phyloP scores from a whole-genome alignment of 148 eudicot genomes.

The Dysphania ambrosioides region DNA sequence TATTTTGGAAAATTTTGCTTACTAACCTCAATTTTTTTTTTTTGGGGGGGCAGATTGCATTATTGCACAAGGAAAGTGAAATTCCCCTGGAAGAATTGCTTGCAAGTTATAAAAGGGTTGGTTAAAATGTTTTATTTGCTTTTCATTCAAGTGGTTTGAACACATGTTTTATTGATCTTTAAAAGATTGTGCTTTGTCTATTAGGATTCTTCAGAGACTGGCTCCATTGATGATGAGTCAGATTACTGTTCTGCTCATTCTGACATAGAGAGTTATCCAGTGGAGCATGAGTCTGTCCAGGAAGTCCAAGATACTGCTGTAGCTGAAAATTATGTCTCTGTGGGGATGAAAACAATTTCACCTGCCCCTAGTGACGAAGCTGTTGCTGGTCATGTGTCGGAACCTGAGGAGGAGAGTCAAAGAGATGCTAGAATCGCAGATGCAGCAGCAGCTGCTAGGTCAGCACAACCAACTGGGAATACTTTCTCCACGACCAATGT shows the following conservation, averaged over 20 bases:
- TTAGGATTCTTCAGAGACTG: conserved; percentile 42
- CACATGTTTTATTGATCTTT: neutral
- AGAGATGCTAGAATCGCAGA: conserved; percentile 78
- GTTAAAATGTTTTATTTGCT: conserved; percentile 16
- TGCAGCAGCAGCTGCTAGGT: conserved; percentile 99
- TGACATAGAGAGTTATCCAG: conserved; percentile 39
- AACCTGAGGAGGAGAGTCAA: conserved; percentile 51
- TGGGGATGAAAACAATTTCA: conserved; percentile 28
- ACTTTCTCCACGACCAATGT: conserved; percentile 94
- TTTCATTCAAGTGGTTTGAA: neutral
- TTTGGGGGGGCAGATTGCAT: conserved; percentile 56
- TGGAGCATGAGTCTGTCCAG: conserved; percentile 29
- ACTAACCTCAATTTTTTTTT: neutral
- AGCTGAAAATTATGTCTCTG: conserved; percentile 35
- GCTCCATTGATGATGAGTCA: conserved; percentile 43
- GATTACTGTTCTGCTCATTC: conserved; percentile 53
- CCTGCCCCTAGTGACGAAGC: conserved; percentile 35
- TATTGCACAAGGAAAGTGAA: conserved; percentile 86
- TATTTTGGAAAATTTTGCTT: neutral
- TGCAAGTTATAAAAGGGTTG: conserved; percentile 78
- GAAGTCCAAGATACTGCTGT: conserved; percentile 28
- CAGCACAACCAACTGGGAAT: conserved; percentile 97
- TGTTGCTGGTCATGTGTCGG: conserved; percentile 28
- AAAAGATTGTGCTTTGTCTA: conserved; percentile 1
- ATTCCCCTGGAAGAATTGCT: conserved; percentile 77